phyloP scores from a whole-genome alignment of 2,329 filamentous ascomycete species.

The Sarocladium strictum region DNA sequence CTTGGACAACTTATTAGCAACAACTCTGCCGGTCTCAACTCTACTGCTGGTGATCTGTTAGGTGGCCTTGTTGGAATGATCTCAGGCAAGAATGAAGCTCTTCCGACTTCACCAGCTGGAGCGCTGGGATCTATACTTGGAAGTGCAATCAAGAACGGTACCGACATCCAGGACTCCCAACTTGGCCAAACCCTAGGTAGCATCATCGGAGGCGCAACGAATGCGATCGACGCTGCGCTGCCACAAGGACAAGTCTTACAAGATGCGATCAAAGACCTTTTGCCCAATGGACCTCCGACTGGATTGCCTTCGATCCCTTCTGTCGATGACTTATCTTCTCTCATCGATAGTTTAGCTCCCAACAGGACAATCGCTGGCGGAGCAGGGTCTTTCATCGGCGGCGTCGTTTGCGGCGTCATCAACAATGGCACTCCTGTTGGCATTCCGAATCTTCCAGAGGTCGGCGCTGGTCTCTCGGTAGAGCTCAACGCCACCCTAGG shows the following conservation, averaged over 20 bases:
- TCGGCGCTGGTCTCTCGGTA: not conserved
- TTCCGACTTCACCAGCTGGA: not conserved
- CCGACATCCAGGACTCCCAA: not conserved
- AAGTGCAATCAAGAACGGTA: not conserved
- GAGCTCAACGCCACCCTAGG: not conserved
- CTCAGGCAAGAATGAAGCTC: not conserved
- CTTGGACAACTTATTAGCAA: not conserved
- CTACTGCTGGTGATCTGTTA: slow-evolving; percentile 1
- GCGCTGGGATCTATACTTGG: not conserved
- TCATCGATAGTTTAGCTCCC: not conserved
- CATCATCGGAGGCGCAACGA: not conserved
- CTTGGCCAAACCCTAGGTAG: not conserved
- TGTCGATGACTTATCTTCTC: not conserved
- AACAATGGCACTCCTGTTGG: slow-evolving; percentile 1
- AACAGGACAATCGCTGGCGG: not conserved
- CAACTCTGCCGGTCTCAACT: not conserved
- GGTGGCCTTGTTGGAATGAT: not conserved
- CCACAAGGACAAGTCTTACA: not conserved
- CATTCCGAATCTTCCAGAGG: not conserved
- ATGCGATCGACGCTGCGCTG: not conserved
- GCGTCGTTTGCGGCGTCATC: slow-evolving; percentile 3
- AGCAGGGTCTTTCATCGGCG: not conserved
- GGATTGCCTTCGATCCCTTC: slow-evolving; percentile 4
- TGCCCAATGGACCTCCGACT: not conserved
- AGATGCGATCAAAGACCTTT: not conserved